Conservation (phyloP, 2,329 filamentous ascomycete species). For the Xylaria digitata region DNA sequence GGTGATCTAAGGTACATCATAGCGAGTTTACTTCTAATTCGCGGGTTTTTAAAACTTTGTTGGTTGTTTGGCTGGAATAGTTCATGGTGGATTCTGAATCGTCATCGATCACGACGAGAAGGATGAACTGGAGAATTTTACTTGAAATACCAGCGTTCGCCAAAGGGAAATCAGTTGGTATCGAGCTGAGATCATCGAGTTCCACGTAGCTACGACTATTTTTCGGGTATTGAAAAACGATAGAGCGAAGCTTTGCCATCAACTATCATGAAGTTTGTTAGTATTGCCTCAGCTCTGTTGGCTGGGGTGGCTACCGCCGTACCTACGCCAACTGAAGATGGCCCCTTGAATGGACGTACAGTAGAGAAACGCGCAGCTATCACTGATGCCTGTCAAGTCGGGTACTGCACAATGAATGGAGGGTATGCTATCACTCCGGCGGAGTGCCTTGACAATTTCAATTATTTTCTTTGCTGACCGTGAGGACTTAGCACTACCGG, state of each 20-base stretch:
- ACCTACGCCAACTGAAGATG: conserved; percentile 48
- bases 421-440: conserved; percentile 22
- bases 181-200: background rate
- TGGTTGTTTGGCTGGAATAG: background rate
- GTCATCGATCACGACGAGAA: background rate
- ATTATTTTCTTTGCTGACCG: conserved; percentile 5
- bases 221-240: background rate
- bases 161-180: background rate
- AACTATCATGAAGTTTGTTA: conserved; percentile 33
- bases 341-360: conserved; percentile 44
- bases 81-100: background rate
- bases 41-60: conserved; percentile 21
- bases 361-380: conserved; percentile 52
- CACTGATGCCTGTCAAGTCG: conserved; percentile 52
- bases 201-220: background rate
- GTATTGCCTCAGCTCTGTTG: conserved; percentile 36
- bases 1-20: background rate
- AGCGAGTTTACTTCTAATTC: conserved; percentile 23
- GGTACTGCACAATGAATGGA: conserved; percentile 52
- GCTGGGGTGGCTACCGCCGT: conserved; percentile 48
- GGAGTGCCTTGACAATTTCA: background rate
- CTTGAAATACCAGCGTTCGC: conserved; percentile 22
- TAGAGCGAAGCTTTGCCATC: background rate
- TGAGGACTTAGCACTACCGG: conserved; percentile 58
- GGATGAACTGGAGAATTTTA: conserved; percentile 4